Evolutionary conservation across 2,329 filamentous ascomycete species (phyloP).

Genomic region (Parastagonospora avenae): DNA sequence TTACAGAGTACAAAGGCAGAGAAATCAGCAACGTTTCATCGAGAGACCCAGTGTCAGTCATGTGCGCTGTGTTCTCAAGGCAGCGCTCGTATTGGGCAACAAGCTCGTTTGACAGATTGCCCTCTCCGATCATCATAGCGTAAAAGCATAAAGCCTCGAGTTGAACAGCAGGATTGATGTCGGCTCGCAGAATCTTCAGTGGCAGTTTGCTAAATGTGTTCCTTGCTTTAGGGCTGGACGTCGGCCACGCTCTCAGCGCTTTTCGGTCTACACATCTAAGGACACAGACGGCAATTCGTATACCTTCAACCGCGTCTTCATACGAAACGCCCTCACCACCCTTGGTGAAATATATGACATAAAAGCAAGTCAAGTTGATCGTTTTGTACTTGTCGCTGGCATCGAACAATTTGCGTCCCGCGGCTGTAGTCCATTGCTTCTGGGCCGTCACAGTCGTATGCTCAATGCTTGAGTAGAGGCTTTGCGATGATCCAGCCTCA

Average conservation of each 20-base stretch:
- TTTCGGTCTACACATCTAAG: constrained; percentile 28
- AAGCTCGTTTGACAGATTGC: constrained; percentile 20
- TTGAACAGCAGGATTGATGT: constrained; percentile 27
- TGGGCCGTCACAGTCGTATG: constrained; percentile 9
- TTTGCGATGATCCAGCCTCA: constrained; percentile 2
- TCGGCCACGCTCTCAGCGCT: constrained; percentile 29
- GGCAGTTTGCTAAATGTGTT: constrained; percentile 31
- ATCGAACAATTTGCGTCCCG: constrained; percentile 40
- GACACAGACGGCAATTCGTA: constrained; percentile 39
- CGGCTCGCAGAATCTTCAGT: constrained; percentile 30
- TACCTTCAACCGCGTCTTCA: constrained; percentile 33
- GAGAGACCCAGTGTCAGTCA: constrained; percentile 15
- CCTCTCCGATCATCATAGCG: constrained; percentile 27
- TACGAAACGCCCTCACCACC: constrained; percentile 29
- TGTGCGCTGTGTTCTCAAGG: constrained; percentile 10
- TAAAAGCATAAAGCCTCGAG: constrained; percentile 39
- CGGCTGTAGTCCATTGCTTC: constrained; percentile 34
- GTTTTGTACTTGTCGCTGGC: constrained; percentile 33
- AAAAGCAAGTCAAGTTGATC: constrained; percentile 35
- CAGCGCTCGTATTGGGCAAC: constrained; percentile 29
- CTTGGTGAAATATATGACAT: constrained; percentile 38
- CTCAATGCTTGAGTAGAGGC: background rate
- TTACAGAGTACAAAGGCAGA: constrained; percentile 35
- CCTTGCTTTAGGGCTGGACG: constrained; percentile 20
- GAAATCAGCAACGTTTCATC: constrained; percentile 28